Evolutionary conservation across 345 rosid species (phyloP), one percentile per base, ranked within the genome.

Genomic region (Lagerstroemia speciosa): DNA sequence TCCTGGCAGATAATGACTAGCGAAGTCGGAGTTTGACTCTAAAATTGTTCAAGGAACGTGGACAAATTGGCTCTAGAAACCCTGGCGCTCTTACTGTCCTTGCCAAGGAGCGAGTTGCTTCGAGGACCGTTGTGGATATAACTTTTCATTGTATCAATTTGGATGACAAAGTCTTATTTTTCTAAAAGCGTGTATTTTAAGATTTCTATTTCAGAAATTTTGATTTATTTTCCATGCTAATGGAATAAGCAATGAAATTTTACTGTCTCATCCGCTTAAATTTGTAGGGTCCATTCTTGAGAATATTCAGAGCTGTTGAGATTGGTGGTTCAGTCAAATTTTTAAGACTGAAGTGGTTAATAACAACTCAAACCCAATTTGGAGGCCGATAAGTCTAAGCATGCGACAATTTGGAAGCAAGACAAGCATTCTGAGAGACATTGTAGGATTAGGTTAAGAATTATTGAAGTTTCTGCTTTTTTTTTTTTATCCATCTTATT

Each of bases 331-430:
- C 74, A 55, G 65, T 90, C 93, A 91, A 8, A 81, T 92, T 68
- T 92, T 87, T 81, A 86, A 86, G 81, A 90, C 97, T 22, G 92
- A 90, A 79, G 95, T 87, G 27, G 77, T 87, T 53, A 76, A 86
- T 72, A 76, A 90, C 76, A 74, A 92, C 73, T 73, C 90, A 20
- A 87, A 88, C 75, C 98, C 97, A 40, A 50, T 66, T 67, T 93
- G 97, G 96, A 88, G 67, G 69, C 84, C 88, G 22, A 57, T 87
- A 37, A 72, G 74, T 76, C 77, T 93, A 55, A 88, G 79, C 69
- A 87, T 79, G 96, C 95, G 89, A 73, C 98, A 93, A 74, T 85
- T 84, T 67, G 93, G 82, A 80, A 88, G 85, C 90, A 88, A 86
- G 89, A 96, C 75, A 84, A 82, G 86, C 69, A 72, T 71, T 60